Percentiles rank a stretch among this genome's conserved stretches.
Evolutionary conservation across 352 stramenopile species (phyloP).

Genomic region (Pythium chondricola): DNA sequence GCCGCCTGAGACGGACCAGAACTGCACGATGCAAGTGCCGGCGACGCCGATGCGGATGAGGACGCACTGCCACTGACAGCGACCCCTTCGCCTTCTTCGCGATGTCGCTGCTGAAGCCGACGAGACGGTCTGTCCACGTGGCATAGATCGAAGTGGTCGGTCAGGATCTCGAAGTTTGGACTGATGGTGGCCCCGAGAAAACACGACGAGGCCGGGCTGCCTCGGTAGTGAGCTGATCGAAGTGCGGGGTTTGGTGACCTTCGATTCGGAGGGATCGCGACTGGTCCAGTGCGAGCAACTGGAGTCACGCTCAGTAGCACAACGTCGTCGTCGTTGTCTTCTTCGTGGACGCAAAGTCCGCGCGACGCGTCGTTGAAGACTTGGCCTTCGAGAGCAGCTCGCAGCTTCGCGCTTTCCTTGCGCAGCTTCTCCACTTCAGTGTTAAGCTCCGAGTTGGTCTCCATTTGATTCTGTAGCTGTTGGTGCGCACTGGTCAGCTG

Average conservation of each 20-base stretch:
- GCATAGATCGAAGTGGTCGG: constrained; percentile 62
- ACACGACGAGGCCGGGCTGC: constrained; percentile 22
- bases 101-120: too few relatives aligned
- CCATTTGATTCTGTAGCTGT: constrained; percentile 59
- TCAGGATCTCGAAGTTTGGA: constrained; percentile 67
- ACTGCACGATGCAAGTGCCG: too few relatives aligned
- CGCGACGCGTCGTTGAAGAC: constrained; percentile 63
- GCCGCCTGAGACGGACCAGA: too few relatives aligned
- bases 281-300: constrained; percentile 11
- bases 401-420: constrained; percentile 52
- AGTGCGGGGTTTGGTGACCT: constrained; percentile 1
- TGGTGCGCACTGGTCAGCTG: constrained; percentile 59
- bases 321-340: constrained; percentile 65
- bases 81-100: too few relatives aligned
- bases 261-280: constrained; percentile 9
- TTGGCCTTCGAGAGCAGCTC: constrained; percentile 56
- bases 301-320: constrained; percentile 70
- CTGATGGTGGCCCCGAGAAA: constrained; percentile 61
- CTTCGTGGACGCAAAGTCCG: constrained; percentile 67
- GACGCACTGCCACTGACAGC: too few relatives aligned
- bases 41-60: too few relatives aligned
- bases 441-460: constrained; percentile 70
- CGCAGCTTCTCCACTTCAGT: constrained; percentile 59
- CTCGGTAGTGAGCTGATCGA: not conserved
- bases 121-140: not conserved